Evolutionary conservation across 805 yeast genomes (phyloP), one percentile per base, ranked within the genome.

Genomic region (Ascoidea asiatica): DNA sequence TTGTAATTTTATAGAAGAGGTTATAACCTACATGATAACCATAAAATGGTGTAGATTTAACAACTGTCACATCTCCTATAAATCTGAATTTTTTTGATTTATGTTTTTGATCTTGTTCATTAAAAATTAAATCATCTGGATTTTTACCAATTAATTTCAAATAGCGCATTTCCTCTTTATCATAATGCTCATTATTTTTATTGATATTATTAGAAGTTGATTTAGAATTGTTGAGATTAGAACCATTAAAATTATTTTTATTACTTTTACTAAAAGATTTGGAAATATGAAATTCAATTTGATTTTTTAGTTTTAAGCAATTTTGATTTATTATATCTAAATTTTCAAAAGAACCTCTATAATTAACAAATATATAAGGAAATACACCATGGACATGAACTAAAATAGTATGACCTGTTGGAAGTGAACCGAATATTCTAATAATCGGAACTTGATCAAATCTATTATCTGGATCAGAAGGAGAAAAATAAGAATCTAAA

Each of bases 371-470:
- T 1, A 90, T 51, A 55, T 90, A 92, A 0, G 97, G 98, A 50
- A 70, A 85, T 18, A 75, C 74, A 37, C 90, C 89, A 62, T 89
- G 97, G 7, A 92, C 64, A 58, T 92, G 96, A 1, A 82, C 72
- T 13, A 73, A 52, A 8, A 70, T 68, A 22, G 75, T 73, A 51
- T 75, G 77, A 0, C 87, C 84, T 0, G 78, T 67, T 1, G 74
- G 68, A 1, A 81, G 50, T 11, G 75, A 69, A 0, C 97, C 97
- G 62, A 77, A 92, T 0, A 92, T 61, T 42, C 97, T 63, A 1
- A 88, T 63, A 0, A 87, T 65, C 0, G 97, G 97, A 0, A 83
- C 89, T 39, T 72, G 73, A 2, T 58, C 50, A 33, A 67, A 64
- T 5, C 50, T 45, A 3, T 15, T 29, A 15, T 29, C 15, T 29